Percentiles rank a stretch among this genome's conserved stretches.
Conservation (phyloP, 1,284 basidiomycete genomes). For the Coniferiporia weirii region DNA sequence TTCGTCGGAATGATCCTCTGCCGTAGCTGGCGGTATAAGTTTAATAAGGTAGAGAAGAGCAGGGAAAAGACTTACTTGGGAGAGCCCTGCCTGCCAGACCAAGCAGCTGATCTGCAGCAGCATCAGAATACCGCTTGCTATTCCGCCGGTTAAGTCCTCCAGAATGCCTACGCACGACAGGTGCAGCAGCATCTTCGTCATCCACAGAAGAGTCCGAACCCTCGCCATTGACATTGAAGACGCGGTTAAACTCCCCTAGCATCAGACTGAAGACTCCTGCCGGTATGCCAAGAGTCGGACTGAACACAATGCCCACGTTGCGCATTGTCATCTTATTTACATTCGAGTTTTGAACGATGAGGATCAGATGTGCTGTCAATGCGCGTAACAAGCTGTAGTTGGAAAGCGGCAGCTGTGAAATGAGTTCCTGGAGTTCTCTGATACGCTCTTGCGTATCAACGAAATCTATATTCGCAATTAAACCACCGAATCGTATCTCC, state of each 20-base stretch:
- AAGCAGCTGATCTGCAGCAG: slow-evolving; percentile 71
- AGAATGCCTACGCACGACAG: slow-evolving; percentile 28
- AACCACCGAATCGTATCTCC: slow-evolving; percentile 9
- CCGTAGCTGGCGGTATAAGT: slow-evolving; percentile 35
- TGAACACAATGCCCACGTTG: slow-evolving; percentile 98
- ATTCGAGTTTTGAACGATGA: slow-evolving; percentile 86
- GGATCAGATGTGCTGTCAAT: slow-evolving; percentile 91
- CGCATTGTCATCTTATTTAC: slow-evolving; percentile 99
- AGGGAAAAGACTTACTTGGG: slow-evolving; percentile 40
- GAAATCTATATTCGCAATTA: slow-evolving; percentile 54
- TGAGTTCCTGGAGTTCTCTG: slow-evolving; percentile 79
- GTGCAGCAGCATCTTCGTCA: slow-evolving; percentile 32
- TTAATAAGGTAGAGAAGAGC: slow-evolving; percentile 20
- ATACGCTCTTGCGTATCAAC: slow-evolving; percentile 86
- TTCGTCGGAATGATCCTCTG: slow-evolving; percentile 63
- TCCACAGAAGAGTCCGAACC: slow-evolving; percentile 32
- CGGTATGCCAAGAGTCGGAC: slow-evolving; percentile 90
- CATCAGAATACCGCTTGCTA: slow-evolving; percentile 73
- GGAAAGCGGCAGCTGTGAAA: slow-evolving; percentile 81
- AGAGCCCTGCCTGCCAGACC: slow-evolving; percentile 66
- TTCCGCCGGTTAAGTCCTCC: slow-evolving; percentile 51
- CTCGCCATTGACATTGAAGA: slow-evolving; percentile 71
- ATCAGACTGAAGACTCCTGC: slow-evolving; percentile 92
- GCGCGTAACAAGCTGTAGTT: slow-evolving; percentile 94
- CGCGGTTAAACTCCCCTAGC: slow-evolving; percentile 85